Percentiles rank a stretch among this genome's conserved stretches.
Conservation (phyloP, 2,329 filamentous ascomycete species). For the Paecilomyces sp. region DNA sequence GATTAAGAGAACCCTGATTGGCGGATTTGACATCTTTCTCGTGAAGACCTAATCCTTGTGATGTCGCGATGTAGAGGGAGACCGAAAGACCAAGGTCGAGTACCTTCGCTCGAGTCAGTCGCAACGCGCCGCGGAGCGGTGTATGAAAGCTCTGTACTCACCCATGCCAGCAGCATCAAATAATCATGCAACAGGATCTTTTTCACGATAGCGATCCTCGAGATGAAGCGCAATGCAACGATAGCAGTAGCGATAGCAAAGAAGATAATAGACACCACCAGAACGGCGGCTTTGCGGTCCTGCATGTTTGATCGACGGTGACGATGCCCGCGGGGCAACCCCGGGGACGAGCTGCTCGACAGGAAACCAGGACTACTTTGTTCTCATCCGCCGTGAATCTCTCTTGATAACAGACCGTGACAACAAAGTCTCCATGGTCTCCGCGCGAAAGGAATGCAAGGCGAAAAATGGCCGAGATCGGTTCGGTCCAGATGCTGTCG, state of each 20-base stretch:
- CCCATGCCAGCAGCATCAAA: constrained; percentile 73
- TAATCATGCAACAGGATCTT: constrained; percentile 71
- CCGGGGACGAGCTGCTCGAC: not conserved
- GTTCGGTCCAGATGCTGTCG: not conserved
- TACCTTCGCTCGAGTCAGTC: constrained; percentile 18
- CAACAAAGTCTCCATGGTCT: not conserved
- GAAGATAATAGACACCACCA: constrained; percentile 36
- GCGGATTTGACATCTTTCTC: constrained; percentile 26
- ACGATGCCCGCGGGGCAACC: not conserved
- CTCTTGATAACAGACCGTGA: not conserved
- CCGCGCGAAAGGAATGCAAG: not conserved
- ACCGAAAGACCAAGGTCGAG: constrained; percentile 41
- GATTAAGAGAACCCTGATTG: constrained; percentile 29
- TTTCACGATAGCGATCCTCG: constrained; percentile 65
- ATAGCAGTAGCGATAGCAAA: constrained; percentile 66
- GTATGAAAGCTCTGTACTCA: constrained; percentile 21
- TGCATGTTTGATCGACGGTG: constrained; percentile 17
- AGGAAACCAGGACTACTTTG: not conserved
- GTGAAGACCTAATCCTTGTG: constrained; percentile 38
- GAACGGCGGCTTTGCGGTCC: constrained; percentile 28
- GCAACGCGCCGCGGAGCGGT: constrained; percentile 5
- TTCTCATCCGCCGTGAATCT: not conserved
- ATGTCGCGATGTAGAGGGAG: constrained; percentile 38
- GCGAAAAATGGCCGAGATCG: not conserved
- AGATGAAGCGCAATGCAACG: constrained; percentile 66